Base-by-base conservation (phyloP, 805 yeast genomes). In the Danielozyma ontarioensis region DNA sequence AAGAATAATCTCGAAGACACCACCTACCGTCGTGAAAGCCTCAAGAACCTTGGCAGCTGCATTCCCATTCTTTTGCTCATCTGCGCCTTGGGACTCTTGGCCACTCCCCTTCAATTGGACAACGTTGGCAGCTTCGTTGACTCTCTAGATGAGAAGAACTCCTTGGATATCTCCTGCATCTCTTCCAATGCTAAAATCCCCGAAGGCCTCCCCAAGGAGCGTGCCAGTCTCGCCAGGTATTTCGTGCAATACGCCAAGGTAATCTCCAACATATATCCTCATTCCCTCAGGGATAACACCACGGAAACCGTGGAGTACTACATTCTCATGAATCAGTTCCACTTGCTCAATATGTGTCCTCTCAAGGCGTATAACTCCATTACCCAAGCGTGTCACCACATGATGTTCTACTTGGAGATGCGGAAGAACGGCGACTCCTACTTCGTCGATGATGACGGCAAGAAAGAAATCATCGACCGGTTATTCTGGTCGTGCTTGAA, bases 401-500 rank as follows among this genome's bases (percentile, higher is more conserved):
- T 60, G 48, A 57, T 55, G 57, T 59, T 44, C 41, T 54, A 40
- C 29, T 37, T 62, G 17, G 52, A 55, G 27, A 42, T 39, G 18
- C 48, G 41, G 23, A 38, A 35, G 33, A 29, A 35, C 19, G 19
- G 18, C 14, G 12, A 3, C 16, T 11, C 28, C 27, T 5, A 18
- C 12, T 3, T 5, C 13, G 6, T 13, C 21, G 32, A 31, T 2
- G 35, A 33, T n/a, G 33, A 28, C 15, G 36, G 32, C 17, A 25
- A 25, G 12, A 42, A 42, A 17, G 49, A 45, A 17, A 33, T 45
- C 6, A 48, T 52, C 15, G 65, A 57, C 27, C 37, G 64, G 11
- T 42, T 62, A 8, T 62, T 57, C 35, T 62, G 68, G 68, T 48
- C 53, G 6, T 59, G 67, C 32, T 42, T 59, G 26, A 62, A 62